Conservation (phyloP, 2,329 filamentous ascomycete genomes). For the Verticillium longisporum region DNA sequence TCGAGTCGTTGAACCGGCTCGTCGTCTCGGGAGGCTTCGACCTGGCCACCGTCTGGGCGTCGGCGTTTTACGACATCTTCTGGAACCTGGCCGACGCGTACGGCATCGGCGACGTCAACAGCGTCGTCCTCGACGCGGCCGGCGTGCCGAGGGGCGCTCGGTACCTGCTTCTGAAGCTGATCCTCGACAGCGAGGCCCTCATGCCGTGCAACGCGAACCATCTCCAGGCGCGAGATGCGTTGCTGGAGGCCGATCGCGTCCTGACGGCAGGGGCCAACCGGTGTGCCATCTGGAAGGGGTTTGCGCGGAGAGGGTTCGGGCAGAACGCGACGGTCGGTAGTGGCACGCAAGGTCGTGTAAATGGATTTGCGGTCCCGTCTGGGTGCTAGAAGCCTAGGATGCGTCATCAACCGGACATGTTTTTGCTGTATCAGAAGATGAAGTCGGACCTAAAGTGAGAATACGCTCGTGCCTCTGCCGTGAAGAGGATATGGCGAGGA, state of each 20-base stretch:
- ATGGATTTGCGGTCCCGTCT: background rate
- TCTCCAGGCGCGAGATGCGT: conserved; percentile 38
- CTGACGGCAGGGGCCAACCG: conserved; percentile 39
- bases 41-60: conserved; percentile 30
- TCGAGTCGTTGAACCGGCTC: conserved; percentile 26
- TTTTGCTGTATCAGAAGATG: too few relatives aligned
- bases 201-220: conserved; percentile 46
- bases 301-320: conserved; percentile 45
- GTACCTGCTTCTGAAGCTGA: conserved; percentile 40
- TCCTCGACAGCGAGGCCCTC: conserved; percentile 39
- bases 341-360: background rate
- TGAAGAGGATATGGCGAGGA: too few relatives aligned
- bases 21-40: conserved; percentile 35
- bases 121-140: conserved; percentile 28
- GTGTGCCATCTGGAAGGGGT: conserved; percentile 42
- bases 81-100: conserved; percentile 46
- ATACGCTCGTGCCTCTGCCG: too few relatives aligned
- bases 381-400: background rate
- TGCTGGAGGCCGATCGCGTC: conserved; percentile 39
- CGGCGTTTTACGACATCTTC: conserved; percentile 44
- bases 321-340: conserved; percentile 13
- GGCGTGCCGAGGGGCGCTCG: conserved; percentile 40
- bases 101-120: conserved; percentile 33
- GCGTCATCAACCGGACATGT: too few relatives aligned
- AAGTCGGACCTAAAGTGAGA: too few relatives aligned